A percentile compares a stretch with the other conserved stretches of the same genome.
phyloP scores from a whole-genome alignment of 352 stramenopile genomes.

The Hyaloperonospora brassicae region DNA sequence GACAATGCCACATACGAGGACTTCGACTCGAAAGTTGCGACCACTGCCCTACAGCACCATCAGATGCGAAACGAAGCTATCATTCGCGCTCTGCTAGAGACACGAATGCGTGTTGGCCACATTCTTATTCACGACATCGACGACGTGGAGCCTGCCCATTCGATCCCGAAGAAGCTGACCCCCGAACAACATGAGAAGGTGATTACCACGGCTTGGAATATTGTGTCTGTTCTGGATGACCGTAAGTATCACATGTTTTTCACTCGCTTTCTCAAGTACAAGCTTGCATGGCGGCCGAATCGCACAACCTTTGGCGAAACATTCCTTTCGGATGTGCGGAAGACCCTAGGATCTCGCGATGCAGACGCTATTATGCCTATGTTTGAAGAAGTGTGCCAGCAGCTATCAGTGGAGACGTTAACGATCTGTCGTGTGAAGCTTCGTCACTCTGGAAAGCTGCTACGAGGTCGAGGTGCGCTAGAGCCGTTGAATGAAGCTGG shows the following conservation, averaged over 20 bases:
- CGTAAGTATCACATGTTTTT: constrained; percentile 85
- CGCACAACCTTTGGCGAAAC: constrained; percentile 69
- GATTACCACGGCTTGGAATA: constrained; percentile 79
- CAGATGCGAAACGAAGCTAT: constrained; percentile 77
- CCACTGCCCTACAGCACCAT: constrained; percentile 62
- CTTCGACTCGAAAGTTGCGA: constrained; percentile 60
- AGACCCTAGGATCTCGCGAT: constrained; percentile 47
- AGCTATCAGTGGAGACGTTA: constrained; percentile 78
- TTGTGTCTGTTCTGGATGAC: constrained; percentile 76
- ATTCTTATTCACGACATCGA: constrained; percentile 82
- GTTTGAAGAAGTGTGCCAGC: constrained; percentile 65
- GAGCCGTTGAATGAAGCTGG: constrained; percentile 38
- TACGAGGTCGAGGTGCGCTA: constrained; percentile 44
- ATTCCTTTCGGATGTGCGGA: constrained; percentile 68
- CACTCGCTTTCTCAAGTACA: constrained; percentile 81
- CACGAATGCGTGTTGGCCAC: constrained; percentile 76
- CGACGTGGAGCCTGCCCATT: constrained; percentile 51
- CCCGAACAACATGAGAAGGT: constrained; percentile 66
- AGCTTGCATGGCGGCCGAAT: constrained; percentile 77
- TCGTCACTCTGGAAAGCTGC: constrained; percentile 57
- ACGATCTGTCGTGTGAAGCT: constrained; percentile 79
- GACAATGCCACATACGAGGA: constrained; percentile 67
- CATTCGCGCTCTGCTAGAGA: constrained; percentile 66
- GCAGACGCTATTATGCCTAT: constrained; percentile 68
- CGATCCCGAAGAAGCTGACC: constrained; percentile 48